Conservation (phyloP, 2,329 filamentous ascomycete genomes). For the Xylariaceae sp. region DNA sequence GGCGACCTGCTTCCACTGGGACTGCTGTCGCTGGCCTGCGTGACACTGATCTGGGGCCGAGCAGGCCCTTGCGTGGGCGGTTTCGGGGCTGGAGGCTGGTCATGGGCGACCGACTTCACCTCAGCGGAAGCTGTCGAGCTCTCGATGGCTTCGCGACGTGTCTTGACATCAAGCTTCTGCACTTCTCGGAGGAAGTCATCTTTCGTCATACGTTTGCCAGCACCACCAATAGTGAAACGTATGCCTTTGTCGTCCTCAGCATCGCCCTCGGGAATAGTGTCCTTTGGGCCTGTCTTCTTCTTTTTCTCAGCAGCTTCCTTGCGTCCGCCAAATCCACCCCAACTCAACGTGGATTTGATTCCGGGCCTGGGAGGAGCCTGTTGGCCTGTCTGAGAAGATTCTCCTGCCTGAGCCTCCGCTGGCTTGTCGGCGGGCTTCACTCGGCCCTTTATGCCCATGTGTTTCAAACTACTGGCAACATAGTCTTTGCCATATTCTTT, state of each 20-base stretch:
- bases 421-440: slow-evolving; percentile 33
- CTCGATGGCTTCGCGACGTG: slow-evolving; percentile 47
- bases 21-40: slow-evolving; percentile 21
- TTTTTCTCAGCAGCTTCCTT: slow-evolving; percentile 24
- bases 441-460: slow-evolving; percentile 44
- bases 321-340: slow-evolving; percentile 37
- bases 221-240: slow-evolving; percentile 67
- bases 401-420: slow-evolving; percentile 20
- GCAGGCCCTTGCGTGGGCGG: slow-evolving; percentile 23
- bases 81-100: slow-evolving; percentile 3
- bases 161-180: slow-evolving; percentile 61
- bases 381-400: slow-evolving; percentile 12
- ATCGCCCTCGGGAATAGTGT: slow-evolving; percentile 34
- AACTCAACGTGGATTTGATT: slow-evolving; percentile 34
- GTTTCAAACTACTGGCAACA: slow-evolving; percentile 41
- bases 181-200: slow-evolving; percentile 72
- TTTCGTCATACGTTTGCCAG: slow-evolving; percentile 71
- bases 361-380: slow-evolving; percentile 17
- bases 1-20: slow-evolving; percentile 12
- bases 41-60: slow-evolving; percentile 16
- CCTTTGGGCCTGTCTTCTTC: slow-evolving; percentile 29
- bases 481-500: slow-evolving; percentile 34
- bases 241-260: slow-evolving; percentile 63
- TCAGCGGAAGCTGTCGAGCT: slow-evolving; percentile 39
- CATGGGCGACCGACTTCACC: slow-evolving; percentile 42